Conservation (phyloP, 73 alveolate genomes). For the Breviolum minutum region DNA sequence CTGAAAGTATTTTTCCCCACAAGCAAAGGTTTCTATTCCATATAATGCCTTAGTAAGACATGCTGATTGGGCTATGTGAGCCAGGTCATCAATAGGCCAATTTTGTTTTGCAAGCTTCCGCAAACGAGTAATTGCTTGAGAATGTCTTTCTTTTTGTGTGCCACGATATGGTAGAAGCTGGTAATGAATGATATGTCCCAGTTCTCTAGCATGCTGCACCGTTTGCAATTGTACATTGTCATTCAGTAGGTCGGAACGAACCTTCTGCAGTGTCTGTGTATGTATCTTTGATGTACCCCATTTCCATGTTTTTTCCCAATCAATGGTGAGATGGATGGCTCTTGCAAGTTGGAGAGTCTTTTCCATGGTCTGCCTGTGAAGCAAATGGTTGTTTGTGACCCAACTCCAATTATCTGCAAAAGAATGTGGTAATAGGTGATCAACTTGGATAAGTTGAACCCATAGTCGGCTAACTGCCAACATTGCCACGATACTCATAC, state of each 20-base stretch:
- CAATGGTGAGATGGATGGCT: background rate
- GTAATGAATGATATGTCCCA: background rate
- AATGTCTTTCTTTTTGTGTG: background rate
- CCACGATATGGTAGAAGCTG: background rate
- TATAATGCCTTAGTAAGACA: background rate
- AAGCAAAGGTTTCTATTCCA: background rate
- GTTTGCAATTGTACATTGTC: background rate
- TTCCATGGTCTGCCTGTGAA: background rate
- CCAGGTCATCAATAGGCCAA: background rate
- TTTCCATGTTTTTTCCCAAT: background rate
- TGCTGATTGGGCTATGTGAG: background rate
- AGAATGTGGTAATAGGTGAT: background rate
- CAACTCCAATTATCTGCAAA: background rate
- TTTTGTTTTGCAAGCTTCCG: background rate
- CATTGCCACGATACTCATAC: background rate
- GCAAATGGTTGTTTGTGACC: background rate
- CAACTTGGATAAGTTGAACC: background rate
- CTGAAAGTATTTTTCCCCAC: background rate
- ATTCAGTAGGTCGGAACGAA: background rate
- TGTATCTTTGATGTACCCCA: background rate
- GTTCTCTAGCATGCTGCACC: background rate
- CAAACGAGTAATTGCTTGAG: background rate
- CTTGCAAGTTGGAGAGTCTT: background rate
- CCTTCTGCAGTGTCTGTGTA: background rate
- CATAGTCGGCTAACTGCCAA: background rate